Base-by-base conservation (phyloP, 768 basidiomycete species). In the Pleurotus sapidus region DNA sequence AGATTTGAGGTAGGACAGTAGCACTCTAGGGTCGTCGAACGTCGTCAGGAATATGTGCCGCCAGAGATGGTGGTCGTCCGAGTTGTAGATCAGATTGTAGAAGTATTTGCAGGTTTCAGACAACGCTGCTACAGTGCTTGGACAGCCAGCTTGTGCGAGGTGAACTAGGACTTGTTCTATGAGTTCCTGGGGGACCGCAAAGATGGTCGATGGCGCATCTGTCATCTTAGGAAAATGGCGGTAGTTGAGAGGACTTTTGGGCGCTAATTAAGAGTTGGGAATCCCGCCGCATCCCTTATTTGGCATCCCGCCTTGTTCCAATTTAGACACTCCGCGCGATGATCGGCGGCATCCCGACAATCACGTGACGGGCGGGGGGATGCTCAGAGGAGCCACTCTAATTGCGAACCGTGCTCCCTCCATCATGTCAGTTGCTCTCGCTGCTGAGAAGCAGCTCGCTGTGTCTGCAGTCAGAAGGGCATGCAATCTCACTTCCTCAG, bases 381-480 rank as follows among this genome's bases (percentile, higher is more conserved):
- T n/a, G n/a, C n/a, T n/a, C n/a, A n/a, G n/a, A n/a, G n/a, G n/a
- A n/a, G n/a, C n/a, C n/a, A n/a, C n/a, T n/a, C n/a, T n/a, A n/a
- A n/a, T n/a, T n/a, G n/a, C n/a, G n/a, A n/a, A n/a, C n/a, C n/a
- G n/a, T n/a, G n/a, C n/a, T n/a, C n/a, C n/a, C n/a, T n/a, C n/a
- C n/a, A n/a, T n/a, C n/a, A 87, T 87, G 86, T 78, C 85, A 3
- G 64, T 74, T 4, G 66, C 79, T 53, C 86, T 84, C 65, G 73
- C 82, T 1, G 64, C 76, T 42, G 95, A 98, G 73, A 87, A 88
- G 62, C 80, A 85, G 64, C 80, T 98, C 58, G 95, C 93, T 7
- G 73, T 97, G 55, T 81, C 88, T 17, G 94, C 96, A 3, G 95
- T 98, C 37, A 82, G 92, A 15, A 75, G 95, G 38, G 95, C 95